Conservation (phyloP, 306 rosid species). For the Rosa multiflora region DNA sequence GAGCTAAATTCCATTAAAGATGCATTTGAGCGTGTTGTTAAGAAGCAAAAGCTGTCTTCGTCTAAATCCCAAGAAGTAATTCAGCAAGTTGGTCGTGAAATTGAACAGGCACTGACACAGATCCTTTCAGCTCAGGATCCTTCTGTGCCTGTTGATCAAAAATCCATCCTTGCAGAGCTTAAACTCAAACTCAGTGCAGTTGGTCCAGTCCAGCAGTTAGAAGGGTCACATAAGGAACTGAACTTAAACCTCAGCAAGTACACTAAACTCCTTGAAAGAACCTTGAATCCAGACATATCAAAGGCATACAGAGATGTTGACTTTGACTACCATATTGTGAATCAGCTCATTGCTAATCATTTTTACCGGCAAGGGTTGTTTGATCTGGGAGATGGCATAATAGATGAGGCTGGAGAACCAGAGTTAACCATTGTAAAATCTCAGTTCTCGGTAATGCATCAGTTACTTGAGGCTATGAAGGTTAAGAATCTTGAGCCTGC, state of each 20-base stretch:
- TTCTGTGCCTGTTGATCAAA: constrained; percentile 45
- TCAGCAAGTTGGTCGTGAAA: constrained; percentile 65
- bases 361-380: constrained; percentile 64
- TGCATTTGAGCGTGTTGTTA: constrained; percentile 76
- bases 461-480: constrained; percentile 64
- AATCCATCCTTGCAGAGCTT: constrained; percentile 56
- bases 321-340: constrained; percentile 62
- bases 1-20: constrained; percentile 66
- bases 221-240: constrained; percentile 69
- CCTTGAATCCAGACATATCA: constrained; percentile 69
- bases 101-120: constrained; percentile 57
- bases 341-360: constrained; percentile 70
- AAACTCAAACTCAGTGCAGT: constrained; percentile 55
- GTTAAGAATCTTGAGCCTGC: constrained; percentile 74
- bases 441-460: constrained; percentile 69
- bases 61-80: constrained; percentile 67
- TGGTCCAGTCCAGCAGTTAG: constrained; percentile 55
- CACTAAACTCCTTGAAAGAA: constrained; percentile 61
- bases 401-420: constrained; percentile 65
- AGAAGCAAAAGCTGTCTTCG: constrained; percentile 76
- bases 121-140: constrained; percentile 51
- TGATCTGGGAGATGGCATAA: constrained; percentile 75
- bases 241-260: constrained; percentile 54
- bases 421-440: constrained; percentile 49
- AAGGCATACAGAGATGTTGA: constrained; percentile 80